Base-by-base conservation (phyloP, 2,329 filamentous ascomycete species). In the Pestalotiopsis sp. region DNA sequence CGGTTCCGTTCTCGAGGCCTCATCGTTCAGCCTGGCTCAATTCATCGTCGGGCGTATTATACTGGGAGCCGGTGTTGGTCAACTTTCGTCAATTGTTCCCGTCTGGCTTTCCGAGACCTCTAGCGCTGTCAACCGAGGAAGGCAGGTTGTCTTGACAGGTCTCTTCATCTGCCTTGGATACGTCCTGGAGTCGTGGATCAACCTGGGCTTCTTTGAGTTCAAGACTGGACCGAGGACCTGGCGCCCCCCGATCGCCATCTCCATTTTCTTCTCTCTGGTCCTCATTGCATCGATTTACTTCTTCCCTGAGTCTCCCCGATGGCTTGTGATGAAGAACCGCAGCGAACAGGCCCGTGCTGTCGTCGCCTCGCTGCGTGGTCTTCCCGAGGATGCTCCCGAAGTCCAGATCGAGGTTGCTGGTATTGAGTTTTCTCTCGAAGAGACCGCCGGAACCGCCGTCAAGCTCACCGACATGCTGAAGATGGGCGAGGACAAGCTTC, bases 391-490 rank as follows among this genome's bases (percentile, higher is more conserved):
- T 52, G 68, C 70, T 3, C 41, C 68, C 31, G 75, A 76, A 66
- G 71, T 77, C 20, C 72, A 77, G 12, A 76, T 78, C 2, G 85
- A 87, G 70, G 77, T 87, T 3, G 77, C 78, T 2, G 83, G 80
- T 38, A 87, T 87, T 36, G 82, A 86, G 70, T 77, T 81, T 69
- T 83, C 83, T 0, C 81, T 86, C 31, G 84, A 86, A 72, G 78
- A 82, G 66, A 80, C 82, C 4, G 74, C 74, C 45, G 71, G 75
- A 3, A 74, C 77, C 57, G 79, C 77, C 12, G 79, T 80, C 3
- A 81, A 77, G 66, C 75, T 85, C 11, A 75, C 73, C 56, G 82
- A 86, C 59, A 78, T 86, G 73, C 77, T 86, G 72, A 83, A 80
- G 71, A 84, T 83, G 79, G 84, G 83, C 67, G 80, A 84, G 11